These are phyloP conservation scores for Forsythia suspensa DNA, from an alignment of 257 asterid species.

Conservation along the genomic window DNA sequence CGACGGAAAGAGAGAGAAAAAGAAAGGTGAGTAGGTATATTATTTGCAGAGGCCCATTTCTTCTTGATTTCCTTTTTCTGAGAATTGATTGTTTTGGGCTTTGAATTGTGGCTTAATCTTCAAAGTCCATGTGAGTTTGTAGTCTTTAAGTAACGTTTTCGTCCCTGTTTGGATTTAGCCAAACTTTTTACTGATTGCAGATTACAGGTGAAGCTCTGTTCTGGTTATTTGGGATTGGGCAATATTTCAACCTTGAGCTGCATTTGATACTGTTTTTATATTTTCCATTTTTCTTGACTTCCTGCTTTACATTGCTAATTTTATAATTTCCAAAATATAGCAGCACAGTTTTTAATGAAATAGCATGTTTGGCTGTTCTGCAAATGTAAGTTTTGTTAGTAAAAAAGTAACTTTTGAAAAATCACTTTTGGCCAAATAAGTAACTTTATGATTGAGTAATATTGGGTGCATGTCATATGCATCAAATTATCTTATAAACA, in stretches of 20 bases:
- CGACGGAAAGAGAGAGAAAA: not conserved
- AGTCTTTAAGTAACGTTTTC: not conserved
- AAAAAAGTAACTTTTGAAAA: no score
- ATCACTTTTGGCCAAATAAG: no score
- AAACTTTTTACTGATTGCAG: not conserved
- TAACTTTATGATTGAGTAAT: not conserved
- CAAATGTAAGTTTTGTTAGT: no score
- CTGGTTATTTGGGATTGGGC: not conserved
- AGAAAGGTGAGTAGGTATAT: not conserved
- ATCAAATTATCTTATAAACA: not conserved
- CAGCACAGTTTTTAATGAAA: not conserved
- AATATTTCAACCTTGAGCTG: not conserved
- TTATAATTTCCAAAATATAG: not conserved
- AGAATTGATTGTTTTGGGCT: not conserved
- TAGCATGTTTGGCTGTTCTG: no score
- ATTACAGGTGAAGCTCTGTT: not conserved
- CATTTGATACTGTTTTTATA: not conserved
- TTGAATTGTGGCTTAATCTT: not conserved
- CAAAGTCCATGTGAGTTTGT: not conserved
- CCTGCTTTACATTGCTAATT: not conserved
- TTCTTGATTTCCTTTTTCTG: not conserved
- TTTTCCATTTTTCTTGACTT: not conserved
- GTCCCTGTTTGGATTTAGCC: not conserved
- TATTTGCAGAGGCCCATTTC: not conserved
- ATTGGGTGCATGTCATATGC: not conserved